Conservation (phyloP, 2,329 filamentous ascomycete species). For the Rugonectria rugulosa region DNA sequence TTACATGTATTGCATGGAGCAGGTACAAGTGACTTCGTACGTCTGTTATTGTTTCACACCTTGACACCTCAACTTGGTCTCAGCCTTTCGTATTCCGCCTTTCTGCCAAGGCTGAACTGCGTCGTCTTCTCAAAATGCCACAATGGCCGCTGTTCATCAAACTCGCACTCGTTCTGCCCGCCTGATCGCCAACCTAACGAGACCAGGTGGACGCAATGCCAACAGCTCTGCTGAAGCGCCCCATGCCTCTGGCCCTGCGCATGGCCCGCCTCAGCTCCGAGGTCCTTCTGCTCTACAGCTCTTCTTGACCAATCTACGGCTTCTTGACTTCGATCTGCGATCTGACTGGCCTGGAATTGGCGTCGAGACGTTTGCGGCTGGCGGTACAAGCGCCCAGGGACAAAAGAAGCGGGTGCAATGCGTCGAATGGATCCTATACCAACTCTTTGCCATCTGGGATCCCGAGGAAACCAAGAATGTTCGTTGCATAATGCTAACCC, state of each 20-base stretch:
- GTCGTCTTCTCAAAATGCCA: constrained; percentile 24
- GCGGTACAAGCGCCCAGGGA: constrained; percentile 70
- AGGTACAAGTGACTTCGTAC: too few relatives aligned
- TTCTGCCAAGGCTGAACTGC: not conserved
- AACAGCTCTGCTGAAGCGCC: constrained; percentile 7
- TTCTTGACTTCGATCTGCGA: constrained; percentile 79
- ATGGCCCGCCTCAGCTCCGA: not conserved
- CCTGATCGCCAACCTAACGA: constrained; percentile 36
- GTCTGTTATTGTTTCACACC: too few relatives aligned
- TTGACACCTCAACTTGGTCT: not conserved
- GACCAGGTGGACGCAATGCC: constrained; percentile 23
- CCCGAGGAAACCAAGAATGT: constrained; percentile 75
- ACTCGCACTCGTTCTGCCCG: constrained; percentile 38
- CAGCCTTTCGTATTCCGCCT: not conserved
- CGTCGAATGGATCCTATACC: constrained; percentile 91
- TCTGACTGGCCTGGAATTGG: constrained; percentile 84
- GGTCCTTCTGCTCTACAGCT: constrained; percentile 41
- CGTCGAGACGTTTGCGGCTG: constrained; percentile 69
- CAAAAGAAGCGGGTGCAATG: constrained; percentile 84
- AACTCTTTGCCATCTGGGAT: constrained; percentile 86
- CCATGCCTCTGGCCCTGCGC: constrained; percentile 9
- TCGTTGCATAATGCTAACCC: constrained; percentile 51
- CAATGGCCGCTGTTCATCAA: constrained; percentile 37
- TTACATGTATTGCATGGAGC: too few relatives aligned
- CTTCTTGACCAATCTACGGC: constrained; percentile 83